Evolutionary conservation across 2,329 filamentous ascomycete species (phyloP).

Genomic region (Scolecobasidium constrictum): DNA sequence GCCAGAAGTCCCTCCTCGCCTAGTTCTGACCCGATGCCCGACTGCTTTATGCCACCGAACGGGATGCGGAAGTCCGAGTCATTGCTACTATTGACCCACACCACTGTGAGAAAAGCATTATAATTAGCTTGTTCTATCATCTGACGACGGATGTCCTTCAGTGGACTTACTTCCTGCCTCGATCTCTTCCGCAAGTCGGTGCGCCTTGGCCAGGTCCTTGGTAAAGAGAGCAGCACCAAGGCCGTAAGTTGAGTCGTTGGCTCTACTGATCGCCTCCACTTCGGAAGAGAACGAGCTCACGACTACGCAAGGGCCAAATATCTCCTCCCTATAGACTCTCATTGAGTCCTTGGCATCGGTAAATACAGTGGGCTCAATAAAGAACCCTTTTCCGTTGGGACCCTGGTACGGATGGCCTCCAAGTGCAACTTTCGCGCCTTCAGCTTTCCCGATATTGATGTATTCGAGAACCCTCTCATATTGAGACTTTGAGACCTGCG

Average conservation of each 20-base stretch:
- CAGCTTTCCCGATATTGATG: constrained; percentile 58
- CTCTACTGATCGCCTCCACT: constrained; percentile 40
- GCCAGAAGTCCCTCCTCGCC: constrained; percentile 49
- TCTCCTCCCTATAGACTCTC: constrained; percentile 48
- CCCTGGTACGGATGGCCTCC: constrained; percentile 51
- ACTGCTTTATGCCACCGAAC: constrained; percentile 52
- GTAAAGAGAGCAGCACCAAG: constrained; percentile 53
- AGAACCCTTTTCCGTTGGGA: constrained; percentile 51
- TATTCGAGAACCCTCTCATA: constrained; percentile 61
- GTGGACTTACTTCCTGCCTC: constrained; percentile 60
- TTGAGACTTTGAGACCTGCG: constrained; percentile 60
- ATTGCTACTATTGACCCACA: constrained; percentile 55
- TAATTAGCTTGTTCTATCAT: too few species aligned
- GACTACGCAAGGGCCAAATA: constrained; percentile 53
- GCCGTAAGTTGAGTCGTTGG: constrained; percentile 51
- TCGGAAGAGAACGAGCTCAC: constrained; percentile 48
- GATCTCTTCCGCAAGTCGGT: constrained; percentile 38
- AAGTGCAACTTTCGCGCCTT: constrained; percentile 55
- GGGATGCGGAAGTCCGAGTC: constrained; percentile 39
- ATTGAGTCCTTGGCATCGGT: constrained; percentile 45
- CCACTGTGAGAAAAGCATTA: constrained; percentile 42
- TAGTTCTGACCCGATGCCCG: constrained; percentile 49
- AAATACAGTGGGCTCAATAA: constrained; percentile 50
- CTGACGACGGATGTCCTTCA: too few species aligned
- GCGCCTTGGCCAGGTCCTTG: constrained; percentile 48